Evolutionary conservation across 768 basidiomycete genomes (phyloP), one percentile per base, ranked within the genome.

Genomic region (Lactarius psammicola): DNA sequence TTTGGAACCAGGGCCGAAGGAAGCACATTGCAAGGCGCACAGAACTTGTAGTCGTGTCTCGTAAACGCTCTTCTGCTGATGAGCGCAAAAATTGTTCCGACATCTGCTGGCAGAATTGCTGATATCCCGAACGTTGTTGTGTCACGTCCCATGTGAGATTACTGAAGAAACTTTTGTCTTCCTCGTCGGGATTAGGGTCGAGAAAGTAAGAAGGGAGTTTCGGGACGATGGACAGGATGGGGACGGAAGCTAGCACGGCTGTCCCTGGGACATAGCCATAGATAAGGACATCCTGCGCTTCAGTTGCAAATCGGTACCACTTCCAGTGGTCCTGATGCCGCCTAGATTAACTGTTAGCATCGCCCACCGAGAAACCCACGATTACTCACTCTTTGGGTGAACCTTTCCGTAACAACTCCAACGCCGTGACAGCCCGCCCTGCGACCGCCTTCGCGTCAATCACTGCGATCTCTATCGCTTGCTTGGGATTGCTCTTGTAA

Each of bases 211-310:
- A 87, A 1, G 90, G 90, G 46, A 92, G 80, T 70, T 84, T 86
- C 66, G 84, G 80, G 65, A 92, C 76, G 64, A 92, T 75, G 23
- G 81, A 80, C 46, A 85, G 78, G 58, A 92, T 82, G 1, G 90
- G 88, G 28, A 92, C 78, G 18, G 90, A 91, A 20, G 87, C 78
- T 23, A 89, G 78, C 63, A 92, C 83, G 10, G 89, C 88, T 26
- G 80, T 77, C 26, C 80, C 78, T 38, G 90, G 88, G 65, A 92
- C 84, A 70, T 81, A 83, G 34, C 87, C 87, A 71, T 87, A 80
- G 44, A 91, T 81, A 63, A 92, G 85, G 38, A 90, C 89, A 65
- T 85, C 83, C 72, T 92, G 90, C 11, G 90, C 86, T 72, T 92
- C 90, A 65, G 86, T 78, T 11, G 88, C 87, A 71, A 85, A 88